A percentile compares a stretch with the other conserved stretches of the same genome.
These are phyloP conservation scores for Dianthus caryophyllus DNA, from an alignment of 148 eudicot genomes.

Conservation along the genomic window DNA sequence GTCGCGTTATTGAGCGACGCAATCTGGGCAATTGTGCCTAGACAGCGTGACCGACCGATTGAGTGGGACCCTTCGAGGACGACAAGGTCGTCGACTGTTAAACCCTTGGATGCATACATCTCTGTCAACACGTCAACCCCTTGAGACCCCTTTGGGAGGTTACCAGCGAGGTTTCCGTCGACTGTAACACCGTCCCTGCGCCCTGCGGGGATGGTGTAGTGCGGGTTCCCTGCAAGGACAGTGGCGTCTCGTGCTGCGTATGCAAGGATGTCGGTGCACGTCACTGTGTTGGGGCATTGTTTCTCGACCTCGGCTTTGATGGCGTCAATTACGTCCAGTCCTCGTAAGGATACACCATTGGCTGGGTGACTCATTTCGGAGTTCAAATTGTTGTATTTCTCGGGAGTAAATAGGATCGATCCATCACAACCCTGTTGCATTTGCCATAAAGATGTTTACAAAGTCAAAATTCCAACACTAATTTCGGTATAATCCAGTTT, in stretches of 20 bases:
- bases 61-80: constrained; percentile 27
- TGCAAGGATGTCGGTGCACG: constrained; percentile 38
- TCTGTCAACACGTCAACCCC: background rate
- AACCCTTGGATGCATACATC: constrained; percentile 5
- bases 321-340: constrained; percentile 29
- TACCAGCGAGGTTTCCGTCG: background rate
- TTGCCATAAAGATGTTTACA: no score
- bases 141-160: constrained; percentile 20
- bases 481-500: no score
- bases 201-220: constrained; percentile 32
- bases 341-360: constrained; percentile 24
- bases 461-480: no score
- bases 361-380: constrained; percentile 25
- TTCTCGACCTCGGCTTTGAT: constrained; percentile 31
- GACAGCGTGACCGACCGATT: constrained; percentile 18
- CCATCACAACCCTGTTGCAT: constrained; percentile 41
- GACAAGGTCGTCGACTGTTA: constrained; percentile 15
- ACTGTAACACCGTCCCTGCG: constrained; percentile 30
- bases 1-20: background rate
- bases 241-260: constrained; percentile 33
- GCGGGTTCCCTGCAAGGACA: constrained; percentile 18
- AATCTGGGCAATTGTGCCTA: background rate
- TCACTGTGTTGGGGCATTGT: constrained; percentile 30
- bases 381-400: constrained; percentile 18
- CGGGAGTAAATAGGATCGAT: constrained; percentile 27